These are phyloP conservation scores for Neopestalotiopsis rosae DNA, from an alignment of 2,329 filamentous ascomycete genomes.

Conservation along the genomic window DNA sequence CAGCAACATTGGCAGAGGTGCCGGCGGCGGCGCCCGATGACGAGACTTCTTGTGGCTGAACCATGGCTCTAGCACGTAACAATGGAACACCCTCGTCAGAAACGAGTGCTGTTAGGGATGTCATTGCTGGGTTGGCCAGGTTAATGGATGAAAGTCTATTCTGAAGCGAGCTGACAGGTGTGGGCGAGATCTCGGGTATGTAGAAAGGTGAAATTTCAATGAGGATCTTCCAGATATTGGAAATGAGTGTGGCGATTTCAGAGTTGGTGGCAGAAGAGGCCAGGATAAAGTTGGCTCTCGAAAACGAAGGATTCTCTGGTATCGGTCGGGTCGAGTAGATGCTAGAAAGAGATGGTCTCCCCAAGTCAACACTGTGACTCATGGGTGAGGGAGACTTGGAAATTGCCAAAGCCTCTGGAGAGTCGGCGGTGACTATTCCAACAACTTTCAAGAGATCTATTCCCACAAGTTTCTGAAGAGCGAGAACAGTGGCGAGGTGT, in stretches of 20 bases:
- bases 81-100: slow-evolving; percentile 28
- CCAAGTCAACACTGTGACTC: slow-evolving; percentile 24
- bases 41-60: slow-evolving; percentile 25
- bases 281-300: slow-evolving; percentile 62
- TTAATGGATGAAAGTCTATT: slow-evolving; percentile 16
- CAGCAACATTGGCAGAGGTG: slow-evolving; percentile 21
- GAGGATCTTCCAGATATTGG: slow-evolving; percentile 56
- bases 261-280: slow-evolving; percentile 57
- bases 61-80: slow-evolving; percentile 28
- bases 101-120: slow-evolving; percentile 21
- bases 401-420: slow-evolving; percentile 35
- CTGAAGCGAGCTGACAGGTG: slow-evolving; percentile 9
- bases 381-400: slow-evolving; percentile 21
- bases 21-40: background rate
- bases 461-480: slow-evolving; percentile 63
- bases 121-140: slow-evolving; percentile 22
- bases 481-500: slow-evolving; percentile 61
- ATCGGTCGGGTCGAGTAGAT: slow-evolving; percentile 26
- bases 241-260: slow-evolving; percentile 60
- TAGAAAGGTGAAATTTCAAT: slow-evolving; percentile 53
- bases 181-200: slow-evolving; percentile 40
- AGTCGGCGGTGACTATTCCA: slow-evolving; percentile 56
- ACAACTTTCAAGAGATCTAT: slow-evolving; percentile 62
- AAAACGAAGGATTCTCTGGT: slow-evolving; percentile 40
- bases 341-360: slow-evolving; percentile 33